Evolutionary conservation across 148 eudicot genomes (phyloP), one percentile per base, ranked within the genome.

Genomic region (Vaccinium myrtillus): DNA sequence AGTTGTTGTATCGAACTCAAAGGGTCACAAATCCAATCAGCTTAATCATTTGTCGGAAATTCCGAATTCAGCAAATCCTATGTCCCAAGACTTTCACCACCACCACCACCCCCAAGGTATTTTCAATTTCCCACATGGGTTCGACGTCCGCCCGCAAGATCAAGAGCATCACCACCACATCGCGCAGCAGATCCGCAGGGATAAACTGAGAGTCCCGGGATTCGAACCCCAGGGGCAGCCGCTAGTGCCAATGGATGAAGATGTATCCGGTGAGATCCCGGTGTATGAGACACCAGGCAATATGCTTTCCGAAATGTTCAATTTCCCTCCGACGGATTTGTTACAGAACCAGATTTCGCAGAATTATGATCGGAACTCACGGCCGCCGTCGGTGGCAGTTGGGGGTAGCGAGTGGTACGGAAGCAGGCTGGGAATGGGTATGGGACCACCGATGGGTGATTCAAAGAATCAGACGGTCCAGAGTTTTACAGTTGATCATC

Each of bases 281-380:
- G n/a, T n/a, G n/a, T 83, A 87, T 78, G 90, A 90, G 10, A 80
- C 88, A 0, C 86, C 87, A 2, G 93, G 88, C 63, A 91, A 88
- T 67, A 88, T 91, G 93, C 67, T 91, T n/a, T 91, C 93, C 0
- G 92, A 91, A 43, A 91, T 91, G 93, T 91, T 91, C 85, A 87
- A 86, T 88, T 91, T 87, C 12, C 86, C 78, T 10, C 69, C 89
- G 10, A 84, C 86, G 12, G 89, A 91, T 14, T 89, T 91, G 65
- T 25, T 94, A 3, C 84, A 90, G 43, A 89, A 85, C 46, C 92
- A 90, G 76, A 88, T 90, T 21, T 46, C 83, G 10, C 76, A 56
- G 19, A 88, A 83, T 56, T 90, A 84, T 12, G 69, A 63, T 67
- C 84, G 85, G 63, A 79, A 69, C 32, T 18, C 54, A 2, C 59